phyloP scores from a whole-genome alignment of 1,284 basidiomycete species.

The Meira miltonrushii region DNA sequence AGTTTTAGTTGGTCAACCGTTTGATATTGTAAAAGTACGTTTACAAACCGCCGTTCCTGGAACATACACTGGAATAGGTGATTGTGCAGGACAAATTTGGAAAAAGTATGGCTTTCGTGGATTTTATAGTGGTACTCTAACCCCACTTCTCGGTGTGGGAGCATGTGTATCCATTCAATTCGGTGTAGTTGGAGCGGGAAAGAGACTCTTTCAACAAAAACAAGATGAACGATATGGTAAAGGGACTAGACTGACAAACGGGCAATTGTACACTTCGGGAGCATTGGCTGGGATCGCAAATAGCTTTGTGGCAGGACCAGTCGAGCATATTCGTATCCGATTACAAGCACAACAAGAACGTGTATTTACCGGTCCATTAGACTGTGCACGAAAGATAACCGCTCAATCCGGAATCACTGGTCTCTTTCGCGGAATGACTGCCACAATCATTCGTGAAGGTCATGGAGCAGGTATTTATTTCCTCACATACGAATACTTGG shows the following conservation, averaged over 20 bases:
- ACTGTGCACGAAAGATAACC: slow-evolving; percentile 23
- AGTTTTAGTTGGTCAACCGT: slow-evolving; percentile 80
- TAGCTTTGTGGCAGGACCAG: slow-evolving; percentile 84
- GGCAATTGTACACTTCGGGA: slow-evolving; percentile 73
- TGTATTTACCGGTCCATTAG: slow-evolving; percentile 53
- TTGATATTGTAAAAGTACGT: slow-evolving; percentile 91
- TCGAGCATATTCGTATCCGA: slow-evolving; percentile 97
- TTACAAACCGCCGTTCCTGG: slow-evolving; percentile 92
- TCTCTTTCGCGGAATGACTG: slow-evolving; percentile 85
- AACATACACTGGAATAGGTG: slow-evolving; percentile 77
- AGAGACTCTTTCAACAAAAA: slow-evolving; percentile 67
- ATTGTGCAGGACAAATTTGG: slow-evolving; percentile 80
- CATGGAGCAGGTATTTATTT: slow-evolving; percentile 64
- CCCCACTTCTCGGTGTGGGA: slow-evolving; percentile 88
- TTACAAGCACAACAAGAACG: slow-evolving; percentile 45
- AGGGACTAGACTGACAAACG: slow-evolving; percentile 56
- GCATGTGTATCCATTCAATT: slow-evolving; percentile 96
- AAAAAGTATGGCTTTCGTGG: slow-evolving; percentile 86
- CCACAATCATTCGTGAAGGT: slow-evolving; percentile 81
- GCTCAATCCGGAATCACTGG: slow-evolving; percentile 64
- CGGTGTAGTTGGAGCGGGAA: slow-evolving; percentile 80
- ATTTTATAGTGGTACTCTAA: slow-evolving; percentile 95
- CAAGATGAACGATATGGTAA: not conserved
- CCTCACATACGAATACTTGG: slow-evolving; percentile 83
- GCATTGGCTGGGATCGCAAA: slow-evolving; percentile 83